Evolutionary conservation across 2,329 filamentous ascomycete genomes (phyloP).

Genomic region (Incumbomyces delicatus): DNA sequence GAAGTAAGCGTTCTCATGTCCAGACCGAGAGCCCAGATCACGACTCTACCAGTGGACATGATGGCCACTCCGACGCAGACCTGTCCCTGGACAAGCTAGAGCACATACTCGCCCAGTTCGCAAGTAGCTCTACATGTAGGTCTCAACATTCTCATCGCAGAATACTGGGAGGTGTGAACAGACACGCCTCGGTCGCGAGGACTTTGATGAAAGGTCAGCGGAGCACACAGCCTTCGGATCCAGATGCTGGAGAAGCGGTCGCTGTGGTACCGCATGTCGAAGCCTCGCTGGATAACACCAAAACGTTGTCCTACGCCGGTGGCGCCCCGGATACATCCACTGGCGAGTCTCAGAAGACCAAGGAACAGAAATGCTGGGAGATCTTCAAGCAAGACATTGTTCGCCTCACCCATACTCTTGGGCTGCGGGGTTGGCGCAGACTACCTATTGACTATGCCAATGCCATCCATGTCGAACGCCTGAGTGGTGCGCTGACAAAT

Average conservation of each 20-base stretch:
- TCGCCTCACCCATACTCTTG: slow-evolving; percentile 76
- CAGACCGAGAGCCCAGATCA: slow-evolving; percentile 12
- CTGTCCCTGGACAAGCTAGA: slow-evolving; percentile 73
- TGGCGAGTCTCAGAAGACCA: slow-evolving; percentile 44
- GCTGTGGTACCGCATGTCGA: slow-evolving; percentile 76
- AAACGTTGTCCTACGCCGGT: slow-evolving; percentile 68
- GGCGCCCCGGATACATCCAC: slow-evolving; percentile 39
- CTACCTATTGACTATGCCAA: slow-evolving; percentile 47
- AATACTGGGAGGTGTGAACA: neutral
- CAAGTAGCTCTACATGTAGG: slow-evolving; percentile 25
- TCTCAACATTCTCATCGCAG: slow-evolving; percentile 2
- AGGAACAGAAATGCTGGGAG: slow-evolving; percentile 70
- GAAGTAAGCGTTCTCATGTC: slow-evolving; percentile 40
- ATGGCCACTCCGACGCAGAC: slow-evolving; percentile 9
- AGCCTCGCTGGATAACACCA: slow-evolving; percentile 76
- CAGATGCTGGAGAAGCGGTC: slow-evolving; percentile 71
- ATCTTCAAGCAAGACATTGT: slow-evolving; percentile 87
- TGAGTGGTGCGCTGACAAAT: slow-evolving; percentile 87
- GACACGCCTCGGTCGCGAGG: slow-evolving; percentile 31
- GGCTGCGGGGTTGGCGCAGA: slow-evolving; percentile 82
- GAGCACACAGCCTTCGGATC: slow-evolving; percentile 62
- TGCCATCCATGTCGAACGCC: slow-evolving; percentile 37
- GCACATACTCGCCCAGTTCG: slow-evolving; percentile 48
- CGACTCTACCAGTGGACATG: neutral
- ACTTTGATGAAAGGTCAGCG: slow-evolving; percentile 24